Base-by-base conservation (phyloP, 768 basidiomycete species). In the Termitomyces sp. region DNA sequence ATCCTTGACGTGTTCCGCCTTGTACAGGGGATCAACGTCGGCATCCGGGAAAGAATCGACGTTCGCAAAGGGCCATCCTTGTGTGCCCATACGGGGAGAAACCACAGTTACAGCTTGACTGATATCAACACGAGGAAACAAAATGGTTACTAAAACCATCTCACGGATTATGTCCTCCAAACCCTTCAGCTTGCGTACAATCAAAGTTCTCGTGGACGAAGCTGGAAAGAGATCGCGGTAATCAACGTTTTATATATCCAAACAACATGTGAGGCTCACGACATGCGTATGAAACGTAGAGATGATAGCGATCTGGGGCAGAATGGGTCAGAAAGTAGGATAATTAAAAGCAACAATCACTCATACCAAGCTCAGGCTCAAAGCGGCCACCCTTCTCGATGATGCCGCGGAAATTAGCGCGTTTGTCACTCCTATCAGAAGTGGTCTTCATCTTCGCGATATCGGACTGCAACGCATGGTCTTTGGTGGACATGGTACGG, bases 131-230 rank as follows among this genome's bases (percentile, higher is more conserved):
- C 49, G 43, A 47, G 41, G 22, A 26, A 38, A 51, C 37, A n/a
- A n/a, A n/a, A n/a, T 45, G 30, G 43, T 22, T 34, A 35, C 46
- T 45, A 51, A 54, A 32, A 43, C 11, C 9, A 17, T 45, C 88
- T 66, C 60, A 91, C 93, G 75, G 56, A 99, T 82, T 58, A 90
- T 73, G 24, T 87, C 78, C 60, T 98, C 89, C 22, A 99, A 77
- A 2, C 95, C 94, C 69, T 99, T 99, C 63, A 98, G 79, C 70
- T 93, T 85, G 60, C 95, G 80, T 4, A 88, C 77, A 62, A 98
- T 97, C 58, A 97, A 75, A 4, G 94, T 82, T 60, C 96, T 80
- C 24, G 93, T 92, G 0, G 96, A 96, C 96, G 95, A 98, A 9
- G 96, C 88, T 90, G 45, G 15, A 54, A 17, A 35, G 26, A 47